Base-by-base conservation (phyloP, 23 red algal species). In the Gracilaria domingensis region DNA sequence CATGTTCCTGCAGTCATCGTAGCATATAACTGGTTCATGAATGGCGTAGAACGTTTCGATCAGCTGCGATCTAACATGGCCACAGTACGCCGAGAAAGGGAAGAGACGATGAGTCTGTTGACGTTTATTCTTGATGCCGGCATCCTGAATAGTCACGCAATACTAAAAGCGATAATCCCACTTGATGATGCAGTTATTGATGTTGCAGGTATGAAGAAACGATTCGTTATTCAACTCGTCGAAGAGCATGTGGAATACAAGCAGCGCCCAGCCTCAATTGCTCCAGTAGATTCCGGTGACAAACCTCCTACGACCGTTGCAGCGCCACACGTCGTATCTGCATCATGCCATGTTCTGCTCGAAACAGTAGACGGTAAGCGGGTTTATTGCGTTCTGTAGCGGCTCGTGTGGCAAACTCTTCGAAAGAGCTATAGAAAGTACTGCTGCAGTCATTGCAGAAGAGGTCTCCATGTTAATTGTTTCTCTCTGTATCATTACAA, bases 11-110 rank as follows among this genome's bases (percentile, higher is more conserved):
- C 72, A 1, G 23, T 77, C 23, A 53, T 77, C 35, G 72, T 44
- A 12, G 32, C 72, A 0, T 77, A 77, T 44, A 77, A 77, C 24
- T 29, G 42, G 6, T 77, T 77, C 30, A 45, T 77, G 72, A 77
- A 77, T 34, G 72, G 39, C 8, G 72, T 77, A 0, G 72, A 53
- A 2, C 29, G 72, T 23, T 77, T 77, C 25, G 72, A 77, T 44
- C 72, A 77, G 33, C 34, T 26, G 1, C 33, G 72, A 1, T 77
- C 72, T 26, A 50, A n/a, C 29, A 26, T 30, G 0, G 39, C 21
- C 8, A 77, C 72, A 50, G 24, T 77, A 12, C 29, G 72, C 20
- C 26, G 34, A 53, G 48, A 77, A 44, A 23, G 12, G 35, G 34
- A 25, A 44, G 42, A 45, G 8, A 25, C 72, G 0, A 77, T 44